Conservation (phyloP, 352 stramenopile species). For the Pythium coloratum region DNA sequence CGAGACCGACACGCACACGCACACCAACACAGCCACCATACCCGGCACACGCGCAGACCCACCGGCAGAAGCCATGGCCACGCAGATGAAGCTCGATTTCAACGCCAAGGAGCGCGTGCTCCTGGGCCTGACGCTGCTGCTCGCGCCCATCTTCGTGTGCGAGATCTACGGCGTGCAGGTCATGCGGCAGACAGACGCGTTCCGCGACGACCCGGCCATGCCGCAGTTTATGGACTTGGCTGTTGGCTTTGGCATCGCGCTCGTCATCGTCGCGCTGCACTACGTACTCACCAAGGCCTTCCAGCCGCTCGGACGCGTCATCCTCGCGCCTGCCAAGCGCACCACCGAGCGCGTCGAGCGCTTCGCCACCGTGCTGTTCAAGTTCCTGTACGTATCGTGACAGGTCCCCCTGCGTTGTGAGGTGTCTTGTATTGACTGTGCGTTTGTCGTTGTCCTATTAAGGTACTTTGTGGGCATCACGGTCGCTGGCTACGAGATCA, state of each 20-base stretch:
- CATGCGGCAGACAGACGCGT: conserved; percentile 39
- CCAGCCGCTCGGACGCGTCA: conserved; percentile 41
- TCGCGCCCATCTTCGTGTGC: conserved; percentile 55
- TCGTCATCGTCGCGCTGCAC: conserved; percentile 43
- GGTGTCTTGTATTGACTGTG: background rate
- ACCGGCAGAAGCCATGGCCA: conserved; percentile 31
- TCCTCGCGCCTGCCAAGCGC: conserved; percentile 59
- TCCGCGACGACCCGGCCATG: conserved; percentile 37
- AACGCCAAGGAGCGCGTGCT: conserved; percentile 64
- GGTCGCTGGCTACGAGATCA: conserved; percentile 37
- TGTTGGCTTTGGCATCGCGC: conserved; percentile 31
- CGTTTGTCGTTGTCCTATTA: background rate
- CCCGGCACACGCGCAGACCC: background rate
- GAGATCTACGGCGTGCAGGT: conserved; percentile 52
- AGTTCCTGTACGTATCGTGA: conserved; percentile 44
- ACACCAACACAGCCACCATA: background rate
- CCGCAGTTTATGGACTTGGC: conserved; percentile 49
- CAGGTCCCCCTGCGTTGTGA: background rate
- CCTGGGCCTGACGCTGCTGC: conserved; percentile 52
- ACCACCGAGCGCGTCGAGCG: conserved; percentile 52
- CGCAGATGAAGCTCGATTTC: conserved; percentile 62
- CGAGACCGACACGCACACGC: background rate
- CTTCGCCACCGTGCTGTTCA: conserved; percentile 74
- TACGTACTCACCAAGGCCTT: conserved; percentile 39
- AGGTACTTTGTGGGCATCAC: conserved; percentile 62